Conservation (phyloP, 768 basidiomycete species). For the Vararia minispora region DNA sequence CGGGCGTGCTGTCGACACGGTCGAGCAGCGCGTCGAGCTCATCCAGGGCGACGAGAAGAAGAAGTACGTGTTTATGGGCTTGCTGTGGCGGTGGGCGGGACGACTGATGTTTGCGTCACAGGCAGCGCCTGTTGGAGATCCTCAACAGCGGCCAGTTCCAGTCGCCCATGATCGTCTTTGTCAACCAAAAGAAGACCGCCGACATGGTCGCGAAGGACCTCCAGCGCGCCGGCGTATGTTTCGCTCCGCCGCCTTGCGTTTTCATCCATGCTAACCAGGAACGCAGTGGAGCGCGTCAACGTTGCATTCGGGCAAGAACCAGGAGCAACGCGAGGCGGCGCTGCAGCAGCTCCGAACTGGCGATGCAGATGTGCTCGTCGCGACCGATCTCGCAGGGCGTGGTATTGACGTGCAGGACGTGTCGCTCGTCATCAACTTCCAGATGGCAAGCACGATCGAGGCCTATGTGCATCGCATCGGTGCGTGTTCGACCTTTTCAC, state of each 20-base stretch:
- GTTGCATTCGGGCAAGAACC: conserved; percentile 94
- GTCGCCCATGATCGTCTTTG: conserved; percentile 96
- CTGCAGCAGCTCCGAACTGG: conserved; percentile 80
- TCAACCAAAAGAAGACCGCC: conserved; percentile 99
- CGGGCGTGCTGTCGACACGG: conserved; percentile 95
- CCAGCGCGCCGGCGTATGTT: conserved; percentile 72
- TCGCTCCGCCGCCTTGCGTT: not conserved
- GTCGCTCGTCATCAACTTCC: conserved; percentile 91
- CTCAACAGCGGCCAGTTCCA: conserved; percentile 76
- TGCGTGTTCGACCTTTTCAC: conserved; percentile 35
- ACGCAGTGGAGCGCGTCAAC: conserved; percentile 81
- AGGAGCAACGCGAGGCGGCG: conserved; percentile 93
- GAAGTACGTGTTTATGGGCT: conserved; percentile 47
- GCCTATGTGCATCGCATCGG: conserved; percentile 98
- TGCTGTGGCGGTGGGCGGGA: not conserved
- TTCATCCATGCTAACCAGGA: conserved; percentile 2
- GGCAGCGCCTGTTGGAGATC: conserved; percentile 80
- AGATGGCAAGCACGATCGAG: conserved; percentile 95
- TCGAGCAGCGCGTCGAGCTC: conserved; percentile 94
- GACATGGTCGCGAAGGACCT: conserved; percentile 97
- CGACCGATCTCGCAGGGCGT: conserved; percentile 94
- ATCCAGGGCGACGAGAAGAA: conserved; percentile 91
- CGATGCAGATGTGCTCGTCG: conserved; percentile 82
- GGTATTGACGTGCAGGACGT: conserved; percentile 99
- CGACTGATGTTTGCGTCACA: conserved; percentile 21